Conservation (phyloP, 441 rosid species). For the Croton setiger region DNA sequence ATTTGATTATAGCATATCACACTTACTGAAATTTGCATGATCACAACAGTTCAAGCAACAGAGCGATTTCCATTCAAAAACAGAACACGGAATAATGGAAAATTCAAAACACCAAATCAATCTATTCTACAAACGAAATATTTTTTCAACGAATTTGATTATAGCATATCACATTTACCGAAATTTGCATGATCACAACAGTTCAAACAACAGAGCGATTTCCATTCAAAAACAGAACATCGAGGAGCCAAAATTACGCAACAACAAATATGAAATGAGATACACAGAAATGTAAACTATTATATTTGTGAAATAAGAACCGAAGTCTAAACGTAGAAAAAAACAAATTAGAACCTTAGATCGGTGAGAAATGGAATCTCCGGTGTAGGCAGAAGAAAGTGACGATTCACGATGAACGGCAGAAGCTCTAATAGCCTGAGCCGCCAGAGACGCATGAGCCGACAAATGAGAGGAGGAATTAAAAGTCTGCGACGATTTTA, state of each 20-base stretch:
- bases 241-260: background rate
- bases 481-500: conserved; percentile 41
- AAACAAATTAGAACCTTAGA: conserved; percentile 44
- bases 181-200: too few relatives aligned
- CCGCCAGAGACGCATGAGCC: conserved; percentile 50
- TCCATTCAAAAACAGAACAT: background rate
- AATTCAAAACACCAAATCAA: background rate
- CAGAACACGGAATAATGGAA: background rate
- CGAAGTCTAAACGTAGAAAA: background rate
- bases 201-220: background rate
- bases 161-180: background rate
- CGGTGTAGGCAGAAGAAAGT: conserved; percentile 38
- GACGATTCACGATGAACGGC: conserved; percentile 48
- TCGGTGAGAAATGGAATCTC: conserved; percentile 38
- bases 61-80: background rate
- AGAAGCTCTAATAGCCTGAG: conserved; percentile 74
- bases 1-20: background rate
- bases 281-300: background rate
- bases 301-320: conserved; percentile 2
- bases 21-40: too few relatives aligned
- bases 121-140: background rate
- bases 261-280: background rate
- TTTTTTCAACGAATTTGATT: background rate
- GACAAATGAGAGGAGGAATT: conserved; percentile 49
- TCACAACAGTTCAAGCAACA: background rate